phyloP scores from a whole-genome alignment of 257 asterid genomes.

The Capsicum pubescens region DNA sequence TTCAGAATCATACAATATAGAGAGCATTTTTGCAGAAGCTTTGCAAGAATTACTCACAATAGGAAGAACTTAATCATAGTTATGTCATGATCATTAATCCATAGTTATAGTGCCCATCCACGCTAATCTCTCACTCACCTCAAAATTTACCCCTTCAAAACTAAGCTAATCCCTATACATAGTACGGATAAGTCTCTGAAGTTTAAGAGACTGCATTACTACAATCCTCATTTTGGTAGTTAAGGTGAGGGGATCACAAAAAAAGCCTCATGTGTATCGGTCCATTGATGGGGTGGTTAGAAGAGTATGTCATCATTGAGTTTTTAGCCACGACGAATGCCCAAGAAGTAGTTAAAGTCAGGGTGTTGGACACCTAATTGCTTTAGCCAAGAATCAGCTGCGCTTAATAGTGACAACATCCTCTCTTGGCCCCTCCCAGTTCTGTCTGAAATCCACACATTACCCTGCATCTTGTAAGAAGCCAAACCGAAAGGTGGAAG shows the following conservation, averaged over 20 bases:
- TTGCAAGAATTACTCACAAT: neutral
- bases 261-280: neutral
- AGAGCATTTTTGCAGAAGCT: neutral
- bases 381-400: slow-evolving; percentile 95
- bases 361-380: slow-evolving; percentile 89
- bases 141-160: slow-evolving; percentile 11
- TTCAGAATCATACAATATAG: neutral
- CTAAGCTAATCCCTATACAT: slow-evolving; percentile 23
- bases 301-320: neutral
- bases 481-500: slow-evolving; percentile 61
- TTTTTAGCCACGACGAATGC: slow-evolving; percentile 56
- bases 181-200: neutral
- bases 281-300: neutral
- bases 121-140: slow-evolving; percentile 14
- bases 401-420: slow-evolving; percentile 70
- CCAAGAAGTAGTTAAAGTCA: slow-evolving; percentile 88
- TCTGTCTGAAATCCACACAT: slow-evolving; percentile 52
- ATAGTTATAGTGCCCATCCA: neutral
- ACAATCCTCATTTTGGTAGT: neutral
- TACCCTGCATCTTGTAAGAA: slow-evolving; percentile 59
- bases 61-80: neutral
- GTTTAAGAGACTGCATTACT: neutral
- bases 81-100: slow-evolving; percentile 9
- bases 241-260: neutral
- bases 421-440: slow-evolving; percentile 58